phyloP scores from a whole-genome alignment of 352 stramenopile species.

The Pythium vanterpoolii region DNA sequence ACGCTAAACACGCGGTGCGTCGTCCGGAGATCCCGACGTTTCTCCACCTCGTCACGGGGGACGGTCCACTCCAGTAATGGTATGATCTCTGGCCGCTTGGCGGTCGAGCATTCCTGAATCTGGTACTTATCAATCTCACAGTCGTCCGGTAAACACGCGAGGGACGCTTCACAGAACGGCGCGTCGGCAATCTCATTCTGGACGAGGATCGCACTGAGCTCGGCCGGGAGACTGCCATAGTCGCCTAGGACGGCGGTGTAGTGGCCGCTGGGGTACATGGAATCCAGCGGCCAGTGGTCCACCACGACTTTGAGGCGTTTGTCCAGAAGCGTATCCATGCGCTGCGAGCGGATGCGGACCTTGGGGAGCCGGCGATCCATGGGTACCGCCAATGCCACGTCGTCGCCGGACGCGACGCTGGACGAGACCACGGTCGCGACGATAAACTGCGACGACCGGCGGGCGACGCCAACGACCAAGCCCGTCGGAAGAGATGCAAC shows the following conservation, averaged over 20 bases:
- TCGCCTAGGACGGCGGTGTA: constrained; percentile 73
- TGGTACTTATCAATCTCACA: constrained; percentile 62
- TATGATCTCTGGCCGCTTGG: constrained; percentile 53
- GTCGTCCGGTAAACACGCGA: constrained; percentile 77
- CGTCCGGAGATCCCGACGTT: constrained; percentile 63
- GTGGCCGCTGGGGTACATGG: constrained; percentile 75
- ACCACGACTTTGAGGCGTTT: constrained; percentile 83
- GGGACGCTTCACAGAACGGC: constrained; percentile 80
- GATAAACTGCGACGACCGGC: constrained; percentile 55
- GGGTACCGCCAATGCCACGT: constrained; percentile 72
- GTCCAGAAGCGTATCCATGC: constrained; percentile 66
- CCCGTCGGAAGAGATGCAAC: constrained; percentile 49
- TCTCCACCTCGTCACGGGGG: constrained; percentile 39
- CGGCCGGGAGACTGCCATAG: constrained; percentile 60
- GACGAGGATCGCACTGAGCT: constrained; percentile 80
- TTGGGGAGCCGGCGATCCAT: constrained; percentile 84
- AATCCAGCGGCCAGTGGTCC: constrained; percentile 74
- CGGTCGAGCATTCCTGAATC: constrained; percentile 72
- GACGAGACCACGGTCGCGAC: constrained; percentile 73
- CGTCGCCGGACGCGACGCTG: constrained; percentile 54
- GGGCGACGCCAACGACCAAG: constrained; percentile 85
- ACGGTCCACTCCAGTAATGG: constrained; percentile 71
- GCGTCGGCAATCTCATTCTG: constrained; percentile 80
- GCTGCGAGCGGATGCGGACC: constrained; percentile 74
- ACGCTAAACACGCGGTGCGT: constrained; percentile 87